A percentile compares a stretch with the other conserved stretches of the same genome.
These are phyloP conservation scores for Russula dissimulans DNA, from an alignment of 768 basidiomycete genomes.

Conservation along the genomic window DNA sequence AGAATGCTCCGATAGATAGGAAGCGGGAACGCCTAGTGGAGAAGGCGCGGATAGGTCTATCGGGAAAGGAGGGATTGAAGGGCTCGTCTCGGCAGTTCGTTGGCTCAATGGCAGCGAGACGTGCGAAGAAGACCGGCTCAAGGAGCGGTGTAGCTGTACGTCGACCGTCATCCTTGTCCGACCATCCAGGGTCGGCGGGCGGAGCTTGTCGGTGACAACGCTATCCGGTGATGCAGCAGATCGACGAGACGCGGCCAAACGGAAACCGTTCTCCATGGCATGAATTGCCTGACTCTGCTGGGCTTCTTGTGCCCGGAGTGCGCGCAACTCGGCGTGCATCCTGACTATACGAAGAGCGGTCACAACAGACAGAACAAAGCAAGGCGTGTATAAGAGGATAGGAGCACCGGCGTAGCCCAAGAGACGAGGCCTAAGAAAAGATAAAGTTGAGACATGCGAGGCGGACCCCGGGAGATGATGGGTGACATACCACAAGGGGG, in stretches of 20 bases:
- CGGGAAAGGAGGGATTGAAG: not conserved
- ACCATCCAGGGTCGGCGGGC: not conserved
- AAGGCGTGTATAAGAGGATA: slow-evolving; percentile 42
- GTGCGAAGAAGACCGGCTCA: slow-evolving; percentile 5
- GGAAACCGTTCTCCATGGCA: not conserved
- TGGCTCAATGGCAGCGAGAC: not conserved
- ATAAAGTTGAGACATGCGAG: not conserved
- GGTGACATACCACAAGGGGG: slow-evolving; percentile 45
- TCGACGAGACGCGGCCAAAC: not conserved
- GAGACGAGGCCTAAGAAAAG: slow-evolving; percentile 44
- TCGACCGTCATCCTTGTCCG: not conserved
- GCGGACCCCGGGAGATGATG: not conserved
- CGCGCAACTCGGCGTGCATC: not conserved
- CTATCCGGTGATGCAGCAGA: not conserved
- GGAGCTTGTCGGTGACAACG: not conserved
- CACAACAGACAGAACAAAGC: slow-evolving; percentile 38
- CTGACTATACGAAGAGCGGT: slow-evolving; percentile 28
- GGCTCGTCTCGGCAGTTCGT: not conserved
- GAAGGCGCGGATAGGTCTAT: not conserved
- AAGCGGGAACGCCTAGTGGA: not conserved
- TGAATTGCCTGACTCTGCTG: not conserved
- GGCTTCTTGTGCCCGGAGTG: not conserved
- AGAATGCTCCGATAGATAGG: not conserved
- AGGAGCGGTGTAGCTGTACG: not conserved
- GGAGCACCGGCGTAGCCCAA: slow-evolving; percentile 54